These are phyloP conservation scores for Flaveria bidentis DNA, from an alignment of 129 eudicot genomes.

Conservation along the genomic window DNA sequence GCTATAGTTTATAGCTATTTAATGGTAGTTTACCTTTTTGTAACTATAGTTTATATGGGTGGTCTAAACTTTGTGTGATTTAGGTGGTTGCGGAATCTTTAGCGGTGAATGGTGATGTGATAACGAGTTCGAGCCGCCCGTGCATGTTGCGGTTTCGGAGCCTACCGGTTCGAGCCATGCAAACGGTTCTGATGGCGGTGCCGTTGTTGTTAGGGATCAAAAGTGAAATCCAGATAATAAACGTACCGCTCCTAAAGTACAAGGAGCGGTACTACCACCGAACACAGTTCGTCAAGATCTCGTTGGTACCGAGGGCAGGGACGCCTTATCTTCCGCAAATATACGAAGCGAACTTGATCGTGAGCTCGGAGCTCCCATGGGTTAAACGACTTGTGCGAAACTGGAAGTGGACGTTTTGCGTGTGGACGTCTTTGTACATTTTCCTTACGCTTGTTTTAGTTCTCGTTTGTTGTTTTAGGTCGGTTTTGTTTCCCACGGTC, in stretches of 20 bases:
- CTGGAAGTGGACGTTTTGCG: conserved; percentile 88
- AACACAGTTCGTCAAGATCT: conserved; percentile 50
- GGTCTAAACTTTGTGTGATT: too few species aligned
- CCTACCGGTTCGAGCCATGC: conserved; percentile 55
- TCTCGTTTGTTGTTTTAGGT: conserved; percentile 47
- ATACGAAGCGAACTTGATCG: conserved; percentile 58
- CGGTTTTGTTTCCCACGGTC: conserved; percentile 44
- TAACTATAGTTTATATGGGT: too few species aligned
- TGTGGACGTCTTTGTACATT: conserved; percentile 68
- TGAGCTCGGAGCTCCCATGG: conserved; percentile 75
- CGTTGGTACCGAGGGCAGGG: conserved; percentile 66
- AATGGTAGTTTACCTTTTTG: too few species aligned
- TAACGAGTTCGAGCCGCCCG: conserved; percentile 62
- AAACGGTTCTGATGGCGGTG: conserved; percentile 48
- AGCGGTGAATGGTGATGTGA: conserved; percentile 44
- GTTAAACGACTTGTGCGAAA: conserved; percentile 51
- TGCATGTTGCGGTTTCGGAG: conserved; percentile 68
- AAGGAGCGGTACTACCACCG: conserved; percentile 55
- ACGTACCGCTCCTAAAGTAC: conserved; percentile 49
- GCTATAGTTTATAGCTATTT: too few species aligned
- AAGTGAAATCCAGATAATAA: conserved; percentile 56
- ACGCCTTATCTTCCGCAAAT: conserved; percentile 64
- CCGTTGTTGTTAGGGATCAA: conserved; percentile 65
- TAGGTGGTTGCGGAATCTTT: conserved; percentile 67
- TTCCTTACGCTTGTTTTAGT: conserved; percentile 52